These are phyloP conservation scores for Metarhizium sp. DNA, from an alignment of 2,329 filamentous ascomycete genomes.

Conservation along the genomic window DNA sequence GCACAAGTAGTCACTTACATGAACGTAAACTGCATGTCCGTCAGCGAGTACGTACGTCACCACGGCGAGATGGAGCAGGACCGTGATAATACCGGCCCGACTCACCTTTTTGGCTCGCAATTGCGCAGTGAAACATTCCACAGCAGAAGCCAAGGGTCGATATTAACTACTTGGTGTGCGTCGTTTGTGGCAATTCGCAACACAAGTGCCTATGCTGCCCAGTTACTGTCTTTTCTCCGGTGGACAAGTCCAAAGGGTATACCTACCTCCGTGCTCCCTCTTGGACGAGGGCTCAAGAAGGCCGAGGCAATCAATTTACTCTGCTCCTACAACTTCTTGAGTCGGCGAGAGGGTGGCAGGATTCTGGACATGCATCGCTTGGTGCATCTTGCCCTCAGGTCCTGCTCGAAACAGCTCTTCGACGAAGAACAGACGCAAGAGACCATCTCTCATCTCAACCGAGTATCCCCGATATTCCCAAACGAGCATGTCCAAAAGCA, in stretches of 20 bases:
- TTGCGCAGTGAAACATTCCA: background rate
- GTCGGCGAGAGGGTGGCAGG: background rate
- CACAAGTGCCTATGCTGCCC: constrained; percentile 18
- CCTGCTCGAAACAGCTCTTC: too few relatives aligned
- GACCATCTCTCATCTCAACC: too few relatives aligned
- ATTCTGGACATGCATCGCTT: background rate
- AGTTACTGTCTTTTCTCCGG: constrained; percentile 30
- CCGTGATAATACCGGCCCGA: background rate
- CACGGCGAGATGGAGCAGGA: constrained; percentile 20
- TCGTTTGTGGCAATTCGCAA: constrained; percentile 11
- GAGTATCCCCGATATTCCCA: too few relatives aligned
- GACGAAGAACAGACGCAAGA: too few relatives aligned
- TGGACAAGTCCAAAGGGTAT: constrained; percentile 21
- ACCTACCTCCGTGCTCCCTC: background rate
- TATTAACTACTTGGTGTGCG: background rate
- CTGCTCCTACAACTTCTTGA: background rate
- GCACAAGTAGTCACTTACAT: constrained; percentile 32
- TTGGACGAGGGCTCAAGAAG: background rate
- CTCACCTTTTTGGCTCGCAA: background rate
- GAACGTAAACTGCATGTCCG: constrained; percentile 17
- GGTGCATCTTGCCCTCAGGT: background rate
- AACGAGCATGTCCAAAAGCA: too few relatives aligned
- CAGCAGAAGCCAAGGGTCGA: background rate
- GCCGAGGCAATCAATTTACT: background rate
- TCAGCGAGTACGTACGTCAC: constrained; percentile 23